Conservation (phyloP, 805 yeast genomes). For the Candida xyloterini region DNA sequence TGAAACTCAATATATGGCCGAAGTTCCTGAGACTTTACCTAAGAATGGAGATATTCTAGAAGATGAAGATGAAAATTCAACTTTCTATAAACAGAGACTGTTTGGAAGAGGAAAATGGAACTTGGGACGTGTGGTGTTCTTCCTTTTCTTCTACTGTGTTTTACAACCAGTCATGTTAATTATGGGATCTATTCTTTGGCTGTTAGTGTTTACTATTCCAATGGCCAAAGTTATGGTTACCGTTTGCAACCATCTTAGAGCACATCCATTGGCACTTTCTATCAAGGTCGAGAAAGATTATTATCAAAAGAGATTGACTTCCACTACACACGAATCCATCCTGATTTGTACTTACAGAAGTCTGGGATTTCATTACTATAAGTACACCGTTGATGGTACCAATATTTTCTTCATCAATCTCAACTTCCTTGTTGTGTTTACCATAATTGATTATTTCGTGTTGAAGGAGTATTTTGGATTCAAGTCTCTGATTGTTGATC, state of each 20-base stretch:
- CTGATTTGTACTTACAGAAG: constrained; percentile 89
- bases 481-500: constrained; percentile 49
- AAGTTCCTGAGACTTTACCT: not conserved
- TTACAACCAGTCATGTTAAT: constrained; percentile 63
- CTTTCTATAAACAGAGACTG: constrained; percentile 42
- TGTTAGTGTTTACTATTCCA: constrained; percentile 85
- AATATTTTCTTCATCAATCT: constrained; percentile 88
- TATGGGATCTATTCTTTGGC: constrained; percentile 68
- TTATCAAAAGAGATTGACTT: constrained; percentile 33
- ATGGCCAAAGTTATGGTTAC: constrained; percentile 78
- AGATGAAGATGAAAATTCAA: constrained; percentile 29
- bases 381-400: constrained; percentile 94
- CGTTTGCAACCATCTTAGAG: constrained; percentile 71
- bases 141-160: constrained; percentile 61
- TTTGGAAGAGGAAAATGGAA: constrained; percentile 96
- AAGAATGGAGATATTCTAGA: constrained; percentile 10
- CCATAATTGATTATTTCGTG: constrained; percentile 72
- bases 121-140: constrained; percentile 75
- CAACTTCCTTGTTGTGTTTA: constrained; percentile 73
- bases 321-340: constrained; percentile 52
- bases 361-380: constrained; percentile 89
- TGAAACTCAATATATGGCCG: not conserved
- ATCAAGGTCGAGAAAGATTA: constrained; percentile 59
- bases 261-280: constrained; percentile 87
- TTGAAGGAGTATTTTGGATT: constrained; percentile 45